Evolutionary conservation across 306 rosid species (phyloP).

Genomic region (Erythrophleum fordii): DNA sequence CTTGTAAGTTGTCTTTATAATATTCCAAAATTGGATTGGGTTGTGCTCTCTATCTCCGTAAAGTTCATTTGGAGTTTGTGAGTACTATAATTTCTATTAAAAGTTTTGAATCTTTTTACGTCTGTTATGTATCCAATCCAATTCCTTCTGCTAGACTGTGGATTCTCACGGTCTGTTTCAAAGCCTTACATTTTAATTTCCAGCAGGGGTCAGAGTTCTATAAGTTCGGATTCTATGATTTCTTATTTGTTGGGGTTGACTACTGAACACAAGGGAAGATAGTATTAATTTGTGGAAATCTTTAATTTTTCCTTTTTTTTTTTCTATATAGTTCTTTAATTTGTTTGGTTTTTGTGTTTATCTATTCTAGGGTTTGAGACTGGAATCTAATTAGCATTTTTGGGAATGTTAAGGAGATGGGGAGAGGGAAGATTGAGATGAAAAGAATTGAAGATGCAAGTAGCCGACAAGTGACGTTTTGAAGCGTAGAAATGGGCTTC

Average conservation of each 20-base stretch:
- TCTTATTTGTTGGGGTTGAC: background rate
- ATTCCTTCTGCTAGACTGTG: background rate
- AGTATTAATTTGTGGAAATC: slow-evolving; percentile 1
- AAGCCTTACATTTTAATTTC: slow-evolving; percentile 3
- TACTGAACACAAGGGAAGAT: background rate
- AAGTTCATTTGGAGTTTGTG: background rate
- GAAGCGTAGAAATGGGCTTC: slow-evolving; percentile 60
- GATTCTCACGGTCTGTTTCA: slow-evolving; percentile 7
- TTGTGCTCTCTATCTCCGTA: background rate
- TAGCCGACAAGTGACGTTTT: slow-evolving; percentile 53
- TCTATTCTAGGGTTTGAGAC: background rate
- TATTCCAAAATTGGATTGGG: no score
- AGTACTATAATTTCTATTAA: background rate
- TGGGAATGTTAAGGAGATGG: slow-evolving; percentile 42
- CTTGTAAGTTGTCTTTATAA: background rate
- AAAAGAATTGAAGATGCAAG: background rate
- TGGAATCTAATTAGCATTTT: background rate
- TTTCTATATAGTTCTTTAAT: background rate
- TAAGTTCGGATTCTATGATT: background rate
- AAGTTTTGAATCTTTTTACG: background rate
- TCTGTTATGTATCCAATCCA: background rate
- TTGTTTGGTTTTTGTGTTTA: background rate
- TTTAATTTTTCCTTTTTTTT: background rate
- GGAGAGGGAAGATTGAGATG: background rate
- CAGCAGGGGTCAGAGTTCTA: no score